A percentile compares a stretch with the other conserved stretches of the same genome.
phyloP scores from a whole-genome alignment of 768 basidiomycete species.

The Suillus occidentalis region DNA sequence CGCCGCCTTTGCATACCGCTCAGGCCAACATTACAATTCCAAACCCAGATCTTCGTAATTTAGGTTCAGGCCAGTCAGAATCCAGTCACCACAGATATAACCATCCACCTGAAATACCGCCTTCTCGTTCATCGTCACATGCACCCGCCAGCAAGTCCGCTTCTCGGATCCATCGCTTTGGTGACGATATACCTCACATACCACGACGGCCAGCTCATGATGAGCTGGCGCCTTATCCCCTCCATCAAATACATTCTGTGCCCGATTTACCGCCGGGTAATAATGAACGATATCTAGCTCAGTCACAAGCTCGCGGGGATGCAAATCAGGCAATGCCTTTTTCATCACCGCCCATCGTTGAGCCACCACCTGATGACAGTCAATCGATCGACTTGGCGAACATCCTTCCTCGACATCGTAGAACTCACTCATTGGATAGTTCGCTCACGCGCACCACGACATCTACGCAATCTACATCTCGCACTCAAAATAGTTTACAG shows the following conservation, averaged over 20 bases:
- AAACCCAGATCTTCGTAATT: slow-evolving; percentile 10
- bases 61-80: slow-evolving; percentile 1
- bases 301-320: slow-evolving; percentile 12
- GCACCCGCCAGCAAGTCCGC: slow-evolving; percentile 9
- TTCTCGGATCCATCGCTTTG: slow-evolving; percentile 16
- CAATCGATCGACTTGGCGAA: slow-evolving; percentile 1
- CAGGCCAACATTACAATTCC: slow-evolving; percentile 4
- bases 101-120: slow-evolving; percentile 4
- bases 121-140: slow-evolving; percentile 1
- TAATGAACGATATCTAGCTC: slow-evolving; percentile 17
- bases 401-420: slow-evolving; percentile 11
- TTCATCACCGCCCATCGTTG: slow-evolving; percentile 8
- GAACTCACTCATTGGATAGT: slow-evolving; percentile 12
- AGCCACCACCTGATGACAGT: slow-evolving; percentile 3
- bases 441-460: slow-evolving; percentile 7
- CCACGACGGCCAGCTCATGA: slow-evolving; percentile 10
- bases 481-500: slow-evolving; percentile 13
- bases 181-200: slow-evolving; percentile 12
- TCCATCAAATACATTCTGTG: slow-evolving; percentile 12
- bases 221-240: slow-evolving; percentile 17
- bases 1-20: not conserved
- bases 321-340: slow-evolving; percentile 7
- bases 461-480: slow-evolving; percentile 9
- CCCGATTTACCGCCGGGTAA: slow-evolving; percentile 23
- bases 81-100: slow-evolving; percentile 14